Evolutionary conservation across 345 rosid genomes (phyloP), one percentile per base, ranked within the genome.

Genomic region (Lagerstroemia speciosa): DNA sequence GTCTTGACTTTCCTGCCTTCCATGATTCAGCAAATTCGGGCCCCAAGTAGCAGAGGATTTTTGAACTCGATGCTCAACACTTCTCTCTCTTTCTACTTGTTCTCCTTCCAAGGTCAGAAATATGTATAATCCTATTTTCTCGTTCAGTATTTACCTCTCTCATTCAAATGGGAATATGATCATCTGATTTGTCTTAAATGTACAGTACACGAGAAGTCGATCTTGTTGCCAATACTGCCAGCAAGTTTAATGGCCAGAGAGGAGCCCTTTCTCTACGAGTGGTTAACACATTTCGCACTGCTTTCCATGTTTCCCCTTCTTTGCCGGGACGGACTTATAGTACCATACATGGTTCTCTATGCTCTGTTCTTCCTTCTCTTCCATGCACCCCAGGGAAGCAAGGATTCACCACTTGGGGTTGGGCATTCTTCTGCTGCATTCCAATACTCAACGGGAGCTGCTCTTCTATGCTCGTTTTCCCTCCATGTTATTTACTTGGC

Each of bases 191-290:
- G 14, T 27, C 65, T 58, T 32, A 20, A 41, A 73, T 77, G 68
- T 85, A 86, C 92, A 94, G 99, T 94, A 17, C 99, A 94, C 66
- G 97, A 91, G 96, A 94, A 91, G 78, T 94, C 99, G 32, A 84
- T 94, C 72, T 83, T 91, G 76, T 85, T 94, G 83, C 99, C 96
- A 3, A 87, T 94, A 78, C 84, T 94, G 55, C 84, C 96, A 3
- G 96, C 94, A 70, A 89, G 86, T 69, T 77, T 89, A 67, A 65
- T 91, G 79, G 93, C 92, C 24, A 71, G 79, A 73, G 93, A 91
- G 62, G 80, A 83, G 66, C 83, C 83, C 29, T 66, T 71, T 74
- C 78, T 80, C 30, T 84, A 88, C 74, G 72, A 71, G 64, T 80
- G 86, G 74, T 69, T 88, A 62, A 85, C 85, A 37, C 87, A 85